Evolutionary conservation across 164 flowering plant species (phyloP), one percentile per base, ranked within the genome.

Genomic region (Sextonia rubra): DNA sequence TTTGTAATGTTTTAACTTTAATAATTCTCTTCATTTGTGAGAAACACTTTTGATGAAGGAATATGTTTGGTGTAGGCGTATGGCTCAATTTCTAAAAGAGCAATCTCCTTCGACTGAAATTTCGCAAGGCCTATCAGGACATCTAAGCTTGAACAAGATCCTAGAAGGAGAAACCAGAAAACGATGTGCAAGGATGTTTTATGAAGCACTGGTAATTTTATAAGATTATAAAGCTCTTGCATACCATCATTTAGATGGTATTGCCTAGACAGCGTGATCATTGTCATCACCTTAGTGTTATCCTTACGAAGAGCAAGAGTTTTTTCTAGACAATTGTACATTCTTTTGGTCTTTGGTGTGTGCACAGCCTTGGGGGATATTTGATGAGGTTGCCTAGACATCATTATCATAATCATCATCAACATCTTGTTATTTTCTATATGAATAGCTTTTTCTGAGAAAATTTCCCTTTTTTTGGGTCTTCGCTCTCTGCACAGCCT

Each of bases 181-280:
- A 74, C 47, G 88, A 64, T 86, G 91, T 76, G 93, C 97, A 47
- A 85, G 95, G 64, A 88, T 96, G 97, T 91, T 96, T 80, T 89
- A 26, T 66, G 97, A 93, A 79, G 88, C 88, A 62, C 77, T 96
- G 92, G 99, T 93, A 85, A 83, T 29, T 26, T 17, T 64, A 15
- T 26, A 9, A 20, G 67, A 64, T 27, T 26, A 27, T 61, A 22
- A 12, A 6, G n/a, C 58, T 52, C 58, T 18, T 52, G 58, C 12
- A 52, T 52, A 20, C 58, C 17, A 0, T 37, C 44, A 52, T 52
- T 17, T 52, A 15, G 58, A 52, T 8, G 44, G 11, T 9, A 9
- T 37, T 37, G 44, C 44, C 44, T 37, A 37, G 44, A 37, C 44
- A 37, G 44, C 44, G 8, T 37, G 44, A 37, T 37, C 44, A 37